Conservation (phyloP, 1,139 yeast genomes). For the Saccharomyces hybrid region DNA sequence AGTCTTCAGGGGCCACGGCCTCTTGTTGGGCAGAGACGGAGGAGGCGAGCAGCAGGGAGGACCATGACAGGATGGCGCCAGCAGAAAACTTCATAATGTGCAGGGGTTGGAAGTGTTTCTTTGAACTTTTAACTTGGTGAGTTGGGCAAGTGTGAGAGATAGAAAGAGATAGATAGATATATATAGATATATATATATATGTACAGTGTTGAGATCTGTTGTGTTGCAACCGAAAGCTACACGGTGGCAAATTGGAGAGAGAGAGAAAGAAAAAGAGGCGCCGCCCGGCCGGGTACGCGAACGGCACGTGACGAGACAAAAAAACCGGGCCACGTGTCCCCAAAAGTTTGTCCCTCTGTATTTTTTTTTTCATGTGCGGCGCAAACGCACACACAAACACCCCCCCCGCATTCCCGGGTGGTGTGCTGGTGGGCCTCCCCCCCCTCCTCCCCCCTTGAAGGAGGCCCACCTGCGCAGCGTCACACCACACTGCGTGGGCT, state of each 20-base stretch:
- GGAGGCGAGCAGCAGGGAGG: conserved; percentile 7
- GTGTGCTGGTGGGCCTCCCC: background rate
- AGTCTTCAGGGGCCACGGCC: conserved; percentile 71
- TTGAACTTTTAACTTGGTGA: background rate
- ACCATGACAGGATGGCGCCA: conserved; percentile 2
- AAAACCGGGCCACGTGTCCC: background rate
- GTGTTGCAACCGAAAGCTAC: background rate
- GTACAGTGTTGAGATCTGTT: background rate
- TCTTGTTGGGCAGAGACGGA: conserved; percentile 35
- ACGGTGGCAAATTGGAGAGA: background rate
- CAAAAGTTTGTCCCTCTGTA: background rate
- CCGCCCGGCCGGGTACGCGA: background rate
- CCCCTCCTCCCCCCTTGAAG: background rate
- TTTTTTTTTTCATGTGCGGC: background rate
- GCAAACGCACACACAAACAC: too few relatives aligned
- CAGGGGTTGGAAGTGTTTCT: background rate
- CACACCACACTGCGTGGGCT: background rate
- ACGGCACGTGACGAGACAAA: background rate
- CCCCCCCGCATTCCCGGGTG: background rate
- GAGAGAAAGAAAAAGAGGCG: background rate
- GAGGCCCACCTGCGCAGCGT: background rate
- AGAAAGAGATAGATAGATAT: too few relatives aligned
- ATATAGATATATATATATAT: background rate
- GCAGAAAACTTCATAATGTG: background rate
- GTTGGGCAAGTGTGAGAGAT: too few relatives aligned